These are phyloP conservation scores for Talaromyces sp. DNA, from an alignment of 2,329 filamentous ascomycete genomes.

Conservation along the genomic window DNA sequence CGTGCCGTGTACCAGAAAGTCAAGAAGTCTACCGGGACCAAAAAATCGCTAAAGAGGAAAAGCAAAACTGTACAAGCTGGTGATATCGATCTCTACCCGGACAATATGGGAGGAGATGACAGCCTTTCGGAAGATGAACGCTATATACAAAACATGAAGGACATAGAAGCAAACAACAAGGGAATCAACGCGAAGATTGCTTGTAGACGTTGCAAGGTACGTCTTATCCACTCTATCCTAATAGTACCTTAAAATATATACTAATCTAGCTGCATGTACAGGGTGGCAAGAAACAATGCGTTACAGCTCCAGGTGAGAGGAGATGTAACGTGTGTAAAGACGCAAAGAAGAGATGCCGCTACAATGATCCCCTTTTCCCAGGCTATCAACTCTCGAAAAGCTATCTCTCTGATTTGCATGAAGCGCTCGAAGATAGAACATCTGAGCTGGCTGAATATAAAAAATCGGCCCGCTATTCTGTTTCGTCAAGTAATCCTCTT, in stretches of 20 bases:
- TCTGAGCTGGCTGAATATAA: neutral
- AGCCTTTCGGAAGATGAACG: conserved; percentile 1
- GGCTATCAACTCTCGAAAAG: neutral
- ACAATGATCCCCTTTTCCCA: neutral
- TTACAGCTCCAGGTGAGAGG: neutral
- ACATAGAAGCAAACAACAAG: neutral
- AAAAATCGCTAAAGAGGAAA: neutral
- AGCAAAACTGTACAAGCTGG: neutral
- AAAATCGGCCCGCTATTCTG: neutral
- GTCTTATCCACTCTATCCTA: neutral
- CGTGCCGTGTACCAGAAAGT: neutral
- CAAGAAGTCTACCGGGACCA: neutral
- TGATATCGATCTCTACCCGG: neutral
- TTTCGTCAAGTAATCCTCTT: conserved; percentile 2
- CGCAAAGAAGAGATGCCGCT: neutral
- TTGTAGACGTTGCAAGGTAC: conserved; percentile 9
- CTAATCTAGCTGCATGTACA: neutral
- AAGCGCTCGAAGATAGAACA: neutral
- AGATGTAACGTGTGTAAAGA: neutral
- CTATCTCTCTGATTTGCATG: neutral
- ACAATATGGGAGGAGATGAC: conserved; percentile 1
- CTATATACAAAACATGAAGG: neutral
- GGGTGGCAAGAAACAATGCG: neutral
- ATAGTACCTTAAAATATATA: neutral
- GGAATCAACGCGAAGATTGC: neutral